These are phyloP conservation scores for Heliamphora exappendiculata DNA, from an alignment of 148 eudicot genomes.

Conservation along the genomic window DNA sequence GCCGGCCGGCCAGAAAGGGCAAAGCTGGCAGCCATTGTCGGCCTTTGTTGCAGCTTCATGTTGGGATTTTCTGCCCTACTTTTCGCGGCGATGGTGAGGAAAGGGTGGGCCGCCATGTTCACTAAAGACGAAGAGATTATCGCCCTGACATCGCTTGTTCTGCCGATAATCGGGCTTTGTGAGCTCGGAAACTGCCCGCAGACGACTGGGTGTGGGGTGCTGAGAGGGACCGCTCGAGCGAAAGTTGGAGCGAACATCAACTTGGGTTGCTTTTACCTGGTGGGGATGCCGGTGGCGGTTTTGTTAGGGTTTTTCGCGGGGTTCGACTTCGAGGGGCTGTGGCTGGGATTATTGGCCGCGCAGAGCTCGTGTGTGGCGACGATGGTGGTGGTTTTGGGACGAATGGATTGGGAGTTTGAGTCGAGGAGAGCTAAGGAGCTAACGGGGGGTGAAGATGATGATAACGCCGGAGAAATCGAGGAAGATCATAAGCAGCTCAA, in stretches of 20 bases:
- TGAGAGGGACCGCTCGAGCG: constrained; percentile 20
- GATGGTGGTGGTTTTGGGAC: constrained; percentile 16
- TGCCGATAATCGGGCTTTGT: constrained; percentile 19
- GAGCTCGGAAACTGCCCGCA: constrained; percentile 22
- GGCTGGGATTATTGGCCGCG: constrained; percentile 32
- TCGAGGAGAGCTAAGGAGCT: constrained; percentile 13
- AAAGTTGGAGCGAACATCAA: constrained; percentile 18
- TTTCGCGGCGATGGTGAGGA: not conserved
- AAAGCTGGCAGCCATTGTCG: constrained; percentile 2
- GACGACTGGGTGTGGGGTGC: constrained; percentile 19
- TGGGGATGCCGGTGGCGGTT: constrained; percentile 21
- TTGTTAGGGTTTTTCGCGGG: constrained; percentile 31
- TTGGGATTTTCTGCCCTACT: constrained; percentile 10
- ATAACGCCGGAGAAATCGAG: not conserved
- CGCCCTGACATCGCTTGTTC: constrained; percentile 7
- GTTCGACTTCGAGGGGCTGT: constrained; percentile 33
- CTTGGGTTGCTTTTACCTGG: constrained; percentile 17
- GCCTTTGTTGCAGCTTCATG: constrained; percentile 1
- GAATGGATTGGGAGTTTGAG: constrained; percentile 18
- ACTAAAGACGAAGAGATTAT: constrained; percentile 13
- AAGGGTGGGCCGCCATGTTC: constrained; percentile 7
- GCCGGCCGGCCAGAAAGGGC: constrained; percentile 4
- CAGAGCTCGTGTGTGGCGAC: constrained; percentile 16
- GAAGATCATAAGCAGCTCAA: constrained; percentile 5
- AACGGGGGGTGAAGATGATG: not conserved